These are phyloP conservation scores for Alternaria incomplexa DNA, from an alignment of 2,329 filamentous ascomycete genomes.

Conservation along the genomic window DNA sequence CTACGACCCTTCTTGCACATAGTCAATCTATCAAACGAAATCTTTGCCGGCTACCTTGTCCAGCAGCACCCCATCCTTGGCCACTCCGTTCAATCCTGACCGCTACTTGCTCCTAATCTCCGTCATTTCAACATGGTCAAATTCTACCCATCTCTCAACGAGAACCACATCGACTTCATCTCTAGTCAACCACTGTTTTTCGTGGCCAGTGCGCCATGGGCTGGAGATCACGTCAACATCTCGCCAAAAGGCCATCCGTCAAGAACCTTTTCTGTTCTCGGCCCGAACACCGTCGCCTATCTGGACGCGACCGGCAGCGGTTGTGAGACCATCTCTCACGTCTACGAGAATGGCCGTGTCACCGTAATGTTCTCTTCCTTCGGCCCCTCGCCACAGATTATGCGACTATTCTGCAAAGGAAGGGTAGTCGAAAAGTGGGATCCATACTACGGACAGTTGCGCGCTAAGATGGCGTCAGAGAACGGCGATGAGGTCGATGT, in stretches of 20 bases:
- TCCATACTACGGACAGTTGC: conserved; percentile 42
- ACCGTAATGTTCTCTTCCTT: conserved; percentile 78
- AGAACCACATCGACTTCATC: conserved; percentile 67
- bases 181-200: conserved; percentile 75
- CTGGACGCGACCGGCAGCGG: conserved; percentile 78
- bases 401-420: conserved; percentile 68
- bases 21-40: not conserved
- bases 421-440: conserved; percentile 66
- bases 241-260: conserved; percentile 75
- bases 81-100: not conserved
- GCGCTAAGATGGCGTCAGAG: conserved; percentile 52
- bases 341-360: conserved; percentile 77
- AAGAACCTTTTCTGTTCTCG: conserved; percentile 67
- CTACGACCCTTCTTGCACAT: not conserved
- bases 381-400: conserved; percentile 63
- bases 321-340: conserved; percentile 75
- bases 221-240: conserved; percentile 74
- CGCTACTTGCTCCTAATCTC: not conserved
- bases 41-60: not conserved
- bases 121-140: conserved; percentile 59
- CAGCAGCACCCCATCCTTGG: not conserved
- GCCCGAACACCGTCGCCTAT: conserved; percentile 68
- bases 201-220: conserved; percentile 72
- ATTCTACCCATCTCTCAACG: conserved; percentile 62
- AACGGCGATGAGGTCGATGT: conserved; percentile 34